These are phyloP conservation scores for Cephalotrichum gorgonifer DNA, from an alignment of 2,329 filamentous ascomycete species.

Conservation along the genomic window DNA sequence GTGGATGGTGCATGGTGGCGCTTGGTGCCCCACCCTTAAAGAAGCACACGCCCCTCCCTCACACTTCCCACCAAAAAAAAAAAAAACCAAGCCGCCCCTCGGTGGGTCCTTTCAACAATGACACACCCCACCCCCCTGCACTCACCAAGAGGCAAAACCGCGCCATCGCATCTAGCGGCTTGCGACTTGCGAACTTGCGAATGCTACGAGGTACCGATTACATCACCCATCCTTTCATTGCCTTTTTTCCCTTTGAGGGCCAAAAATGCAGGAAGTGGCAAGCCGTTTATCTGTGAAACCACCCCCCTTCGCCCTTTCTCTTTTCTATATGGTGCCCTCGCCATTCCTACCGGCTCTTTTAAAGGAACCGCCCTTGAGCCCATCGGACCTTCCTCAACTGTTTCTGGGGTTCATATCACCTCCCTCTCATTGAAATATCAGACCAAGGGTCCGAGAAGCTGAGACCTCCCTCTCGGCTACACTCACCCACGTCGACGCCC, in stretches of 20 bases:
- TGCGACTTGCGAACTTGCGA: too few relatives aligned
- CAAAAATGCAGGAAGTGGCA: background rate
- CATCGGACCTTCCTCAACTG: background rate
- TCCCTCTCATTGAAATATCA: background rate
- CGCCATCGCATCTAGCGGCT: constrained; percentile 4
- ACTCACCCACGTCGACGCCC: too few relatives aligned
- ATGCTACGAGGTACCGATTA: constrained; percentile 4
- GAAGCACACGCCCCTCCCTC: background rate
- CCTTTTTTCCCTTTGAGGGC: background rate
- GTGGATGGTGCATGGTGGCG: background rate
- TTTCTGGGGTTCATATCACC: background rate
- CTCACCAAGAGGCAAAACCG: background rate
- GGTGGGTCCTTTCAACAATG: background rate
- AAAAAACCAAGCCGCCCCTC: background rate
- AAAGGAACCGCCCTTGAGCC: background rate
- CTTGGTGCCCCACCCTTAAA: too few relatives aligned
- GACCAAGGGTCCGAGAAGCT: background rate
- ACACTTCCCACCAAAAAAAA: background rate
- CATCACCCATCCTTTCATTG: constrained; percentile 2
- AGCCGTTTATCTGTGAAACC: background rate
- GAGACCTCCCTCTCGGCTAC: background rate
- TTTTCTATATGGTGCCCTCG: background rate
- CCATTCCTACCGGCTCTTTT: background rate
- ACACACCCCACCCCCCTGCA: background rate
- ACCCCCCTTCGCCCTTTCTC: background rate